phyloP scores from a whole-genome alignment of 2,329 filamentous ascomycete species.

The Cercospora sp. region DNA sequence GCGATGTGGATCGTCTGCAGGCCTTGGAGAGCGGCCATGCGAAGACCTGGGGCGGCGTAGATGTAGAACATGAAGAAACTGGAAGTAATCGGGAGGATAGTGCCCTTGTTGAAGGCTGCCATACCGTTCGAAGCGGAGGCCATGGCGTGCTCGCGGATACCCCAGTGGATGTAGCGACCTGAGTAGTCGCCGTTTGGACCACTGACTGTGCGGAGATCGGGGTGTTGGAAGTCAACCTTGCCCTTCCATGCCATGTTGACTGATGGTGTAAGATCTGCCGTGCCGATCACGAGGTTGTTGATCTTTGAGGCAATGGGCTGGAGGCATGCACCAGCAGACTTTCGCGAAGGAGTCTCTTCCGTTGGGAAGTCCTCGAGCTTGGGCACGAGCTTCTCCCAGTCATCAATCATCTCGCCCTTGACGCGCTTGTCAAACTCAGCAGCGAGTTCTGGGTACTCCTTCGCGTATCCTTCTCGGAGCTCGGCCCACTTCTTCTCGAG shows the following conservation, averaged over 20 bases:
- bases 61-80: conserved; percentile 47
- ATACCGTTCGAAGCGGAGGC: conserved; percentile 50
- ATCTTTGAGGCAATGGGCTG: conserved; percentile 39
- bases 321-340: conserved; percentile 51
- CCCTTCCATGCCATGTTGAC: conserved; percentile 45
- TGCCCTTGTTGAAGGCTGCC: conserved; percentile 41
- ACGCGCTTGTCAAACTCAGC: conserved; percentile 53
- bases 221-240: conserved; percentile 54
- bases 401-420: conserved; percentile 49
- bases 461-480: conserved; percentile 47
- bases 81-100: conserved; percentile 42
- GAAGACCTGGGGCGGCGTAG: conserved; percentile 42
- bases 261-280: conserved; percentile 42
- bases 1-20: conserved; percentile 44
- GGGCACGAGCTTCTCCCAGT: conserved; percentile 56
- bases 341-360: conserved; percentile 52
- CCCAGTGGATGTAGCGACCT: conserved; percentile 57
- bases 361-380: conserved; percentile 49
- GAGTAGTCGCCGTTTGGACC: conserved; percentile 58
- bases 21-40: conserved; percentile 43
- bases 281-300: conserved; percentile 41
- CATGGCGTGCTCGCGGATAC: conserved; percentile 65
- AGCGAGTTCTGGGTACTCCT: conserved; percentile 52
- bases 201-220: conserved; percentile 38
- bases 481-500: conserved; percentile 53